Base-by-base conservation (phyloP, 768 basidiomycete genomes). In the Agaricus blazei region DNA sequence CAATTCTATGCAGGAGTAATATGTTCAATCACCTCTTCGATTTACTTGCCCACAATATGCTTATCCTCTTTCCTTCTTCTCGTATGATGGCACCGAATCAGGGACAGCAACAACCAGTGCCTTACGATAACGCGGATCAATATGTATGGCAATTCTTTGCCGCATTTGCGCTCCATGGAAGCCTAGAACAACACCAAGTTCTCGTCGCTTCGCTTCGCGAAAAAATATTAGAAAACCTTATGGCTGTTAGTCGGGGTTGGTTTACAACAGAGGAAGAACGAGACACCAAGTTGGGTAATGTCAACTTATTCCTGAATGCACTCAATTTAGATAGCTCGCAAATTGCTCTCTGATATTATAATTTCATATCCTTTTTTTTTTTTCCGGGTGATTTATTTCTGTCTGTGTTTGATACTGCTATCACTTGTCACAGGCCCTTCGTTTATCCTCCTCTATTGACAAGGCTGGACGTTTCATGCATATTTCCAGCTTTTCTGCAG, bases 71-170 rank as follows among this genome's bases (percentile, higher is more conserved):
- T 81, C 95, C 97, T 1, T 97, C 96, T 3, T 86, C 88, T 15
- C 86, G 93, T 51, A 82, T 77, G 51, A 60, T 84, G 9, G 19
- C 23, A 19, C 59, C 62, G 42, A 67, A 76, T 55, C 58, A 56
- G 43, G 68, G 65, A 38, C 73, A 68, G 45, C 70, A 66, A 14
- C 70, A 70, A 28, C 71, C 69, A 27, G 68, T 72, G 15, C 71
- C 77, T 1, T 77, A 79, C 31, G 88, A 90, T 65, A 75, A 80
- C 56, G 77, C 88, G 52, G 93, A 96, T 70, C 89, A 90, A 68
- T 90, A 89, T 12, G 90, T 93, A n/a, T 97, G 94, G 93, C 88
- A 90, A 66, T 91, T 94, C 77, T 80, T 97, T 36, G 91, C 93
- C 6, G 85, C 92, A 1, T 72, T 98, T 48, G 95, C 94, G 2